These are phyloP conservation scores for Epichloe elymi DNA, from an alignment of 2,329 filamentous ascomycete genomes.

Conservation along the genomic window DNA sequence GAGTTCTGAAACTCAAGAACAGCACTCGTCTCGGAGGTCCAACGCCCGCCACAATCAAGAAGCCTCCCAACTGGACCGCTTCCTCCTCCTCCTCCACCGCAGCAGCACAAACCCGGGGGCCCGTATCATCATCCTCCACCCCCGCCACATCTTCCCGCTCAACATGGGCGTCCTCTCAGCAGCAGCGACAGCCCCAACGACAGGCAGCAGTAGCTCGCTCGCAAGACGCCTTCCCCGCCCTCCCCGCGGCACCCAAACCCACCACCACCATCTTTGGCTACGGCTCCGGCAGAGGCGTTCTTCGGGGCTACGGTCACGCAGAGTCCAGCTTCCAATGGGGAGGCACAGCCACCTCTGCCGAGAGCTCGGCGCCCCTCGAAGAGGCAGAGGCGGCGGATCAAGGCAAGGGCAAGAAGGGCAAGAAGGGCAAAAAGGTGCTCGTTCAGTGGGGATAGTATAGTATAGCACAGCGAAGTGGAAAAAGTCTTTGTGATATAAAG, in stretches of 20 bases:
- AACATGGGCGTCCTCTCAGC: constrained; percentile 16
- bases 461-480: too few species aligned
- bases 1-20: constrained; percentile 46
- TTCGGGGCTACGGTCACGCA: constrained; percentile 35
- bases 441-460: constrained; percentile 42
- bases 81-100: background rate
- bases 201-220: constrained; percentile 15
- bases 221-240: constrained; percentile 60
- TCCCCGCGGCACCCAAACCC: constrained; percentile 64
- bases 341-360: constrained; percentile 13
- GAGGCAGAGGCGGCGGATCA: constrained; percentile 16
- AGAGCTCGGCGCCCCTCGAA: constrained; percentile 6
- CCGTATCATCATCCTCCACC: constrained; percentile 22
- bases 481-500: too few species aligned
- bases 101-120: background rate
- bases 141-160: constrained; percentile 15
- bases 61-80: background rate
- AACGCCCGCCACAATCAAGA: constrained; percentile 9
- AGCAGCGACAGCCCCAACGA: constrained; percentile 21
- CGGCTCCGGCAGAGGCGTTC: constrained; percentile 37
- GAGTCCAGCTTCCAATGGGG: constrained; percentile 44
- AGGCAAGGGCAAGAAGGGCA: constrained; percentile 37
- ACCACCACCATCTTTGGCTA: constrained; percentile 50
- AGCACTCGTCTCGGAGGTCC: constrained; percentile 34
- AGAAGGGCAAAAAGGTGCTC: constrained; percentile 49